phyloP scores from a whole-genome alignment of 2,329 filamentous ascomycete species.

The Coniochaeta prunicola region DNA sequence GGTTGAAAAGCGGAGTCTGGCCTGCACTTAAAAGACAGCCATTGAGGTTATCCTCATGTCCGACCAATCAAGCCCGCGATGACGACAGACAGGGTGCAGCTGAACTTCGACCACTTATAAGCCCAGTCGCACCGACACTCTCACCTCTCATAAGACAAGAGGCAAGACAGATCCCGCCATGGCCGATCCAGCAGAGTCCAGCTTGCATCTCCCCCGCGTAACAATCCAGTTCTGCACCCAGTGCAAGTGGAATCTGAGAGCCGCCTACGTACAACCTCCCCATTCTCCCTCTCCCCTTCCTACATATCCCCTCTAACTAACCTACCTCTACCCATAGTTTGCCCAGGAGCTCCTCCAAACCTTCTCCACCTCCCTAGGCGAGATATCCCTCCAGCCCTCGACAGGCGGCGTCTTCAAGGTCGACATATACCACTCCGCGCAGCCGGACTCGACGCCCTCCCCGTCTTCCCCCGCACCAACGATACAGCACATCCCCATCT shows the following conservation, averaged over 20 bases:
- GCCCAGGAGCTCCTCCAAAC: constrained; percentile 94
- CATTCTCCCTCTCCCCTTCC: background rate
- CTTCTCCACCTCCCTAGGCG: constrained; percentile 75
- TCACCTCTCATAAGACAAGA: too few relatives aligned
- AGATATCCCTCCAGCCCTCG: constrained; percentile 78
- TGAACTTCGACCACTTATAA: background rate
- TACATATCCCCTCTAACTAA: constrained; percentile 1
- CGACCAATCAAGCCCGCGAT: background rate
- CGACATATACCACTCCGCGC: constrained; percentile 42
- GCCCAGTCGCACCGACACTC: background rate
- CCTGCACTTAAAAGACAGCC: background rate
- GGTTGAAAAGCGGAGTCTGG: background rate
- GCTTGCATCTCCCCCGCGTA: constrained; percentile 58
- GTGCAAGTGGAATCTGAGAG: constrained; percentile 85
- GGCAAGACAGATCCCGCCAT: background rate
- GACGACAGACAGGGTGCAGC: background rate
- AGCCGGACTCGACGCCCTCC: background rate
- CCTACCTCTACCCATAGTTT: constrained; percentile 49
- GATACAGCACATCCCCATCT: constrained; percentile 53
- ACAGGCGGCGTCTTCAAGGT: constrained; percentile 82
- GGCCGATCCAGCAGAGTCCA: background rate
- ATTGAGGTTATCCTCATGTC: too few relatives aligned
- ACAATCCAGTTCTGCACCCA: constrained; percentile 92
- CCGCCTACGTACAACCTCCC: constrained; percentile 60
- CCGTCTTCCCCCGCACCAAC: constrained; percentile 8